phyloP scores from a whole-genome alignment of 176 grass and related monocot species.

The Oryza meyeriana region DNA sequence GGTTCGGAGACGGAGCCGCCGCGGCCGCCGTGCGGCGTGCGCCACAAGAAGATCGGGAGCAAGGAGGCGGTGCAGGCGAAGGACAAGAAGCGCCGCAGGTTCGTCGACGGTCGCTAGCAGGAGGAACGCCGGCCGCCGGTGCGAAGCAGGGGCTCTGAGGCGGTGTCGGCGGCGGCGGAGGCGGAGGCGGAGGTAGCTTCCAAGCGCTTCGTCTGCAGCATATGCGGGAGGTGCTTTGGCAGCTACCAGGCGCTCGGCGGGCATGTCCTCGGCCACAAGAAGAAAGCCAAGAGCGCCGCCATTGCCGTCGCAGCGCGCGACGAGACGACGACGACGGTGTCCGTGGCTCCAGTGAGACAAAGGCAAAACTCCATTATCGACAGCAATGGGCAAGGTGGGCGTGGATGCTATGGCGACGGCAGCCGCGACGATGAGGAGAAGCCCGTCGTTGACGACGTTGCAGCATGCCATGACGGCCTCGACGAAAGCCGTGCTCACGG shows the following conservation, averaged over 20 bases:
- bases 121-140: not conserved
- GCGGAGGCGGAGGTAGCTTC: not conserved
- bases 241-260: conserved; percentile 24
- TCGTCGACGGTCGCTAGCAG: not conserved
- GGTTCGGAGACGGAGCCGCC: not conserved
- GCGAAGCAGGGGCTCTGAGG: not conserved
- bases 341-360: not conserved
- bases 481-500: not conserved
- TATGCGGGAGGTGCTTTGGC: conserved; percentile 12
- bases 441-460: not conserved
- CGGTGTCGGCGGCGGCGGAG: not conserved
- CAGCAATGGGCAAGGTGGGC: not conserved
- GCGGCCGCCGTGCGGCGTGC: not conserved
- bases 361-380: not conserved
- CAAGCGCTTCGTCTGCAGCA: conserved; percentile 3
- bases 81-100: not conserved
- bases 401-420: not conserved
- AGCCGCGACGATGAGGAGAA: not conserved
- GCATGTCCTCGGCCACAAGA: conserved; percentile 33
- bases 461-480: not conserved
- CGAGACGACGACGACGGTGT: not conserved
- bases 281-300: conserved; percentile 28
- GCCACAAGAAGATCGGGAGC: not conserved
- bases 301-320: not conserved
- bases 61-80: not conserved